Conservation (phyloP, 768 basidiomycete genomes). For the Rhodosporidiobolus sp. region DNA sequence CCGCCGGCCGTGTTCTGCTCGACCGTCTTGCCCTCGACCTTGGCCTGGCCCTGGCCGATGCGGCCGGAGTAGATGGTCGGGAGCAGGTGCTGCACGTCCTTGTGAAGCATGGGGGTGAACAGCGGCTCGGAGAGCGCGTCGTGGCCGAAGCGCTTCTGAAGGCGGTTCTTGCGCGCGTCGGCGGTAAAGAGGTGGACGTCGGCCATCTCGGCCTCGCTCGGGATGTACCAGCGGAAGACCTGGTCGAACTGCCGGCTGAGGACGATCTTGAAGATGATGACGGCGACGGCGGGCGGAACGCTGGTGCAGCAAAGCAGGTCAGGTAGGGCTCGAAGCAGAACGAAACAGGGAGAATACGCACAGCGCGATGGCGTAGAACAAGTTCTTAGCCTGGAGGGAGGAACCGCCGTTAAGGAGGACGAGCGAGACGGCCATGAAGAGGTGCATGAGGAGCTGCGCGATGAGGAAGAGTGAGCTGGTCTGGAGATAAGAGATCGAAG, state of each 20-base stretch:
- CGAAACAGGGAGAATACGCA: neutral
- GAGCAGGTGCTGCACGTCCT: conserved; percentile 49
- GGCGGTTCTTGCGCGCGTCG: conserved; percentile 67
- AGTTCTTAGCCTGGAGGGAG: neutral
- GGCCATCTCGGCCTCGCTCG: conserved; percentile 71
- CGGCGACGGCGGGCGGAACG: conserved; percentile 80
- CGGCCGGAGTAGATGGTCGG: conserved; percentile 41
- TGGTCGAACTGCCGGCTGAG: conserved; percentile 60
- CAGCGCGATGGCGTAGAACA: conserved; percentile 39
- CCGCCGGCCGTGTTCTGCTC: conserved; percentile 29
- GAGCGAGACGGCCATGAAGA: conserved; percentile 32
- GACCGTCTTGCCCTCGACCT: conserved; percentile 35
- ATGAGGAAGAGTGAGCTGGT: neutral
- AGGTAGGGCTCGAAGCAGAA: too few species aligned
- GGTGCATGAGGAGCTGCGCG: conserved; percentile 26
- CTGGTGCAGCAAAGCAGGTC: conserved; percentile 52
- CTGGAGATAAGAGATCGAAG: too few species aligned
- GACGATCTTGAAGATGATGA: conserved; percentile 80
- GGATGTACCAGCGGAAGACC: conserved; percentile 58
- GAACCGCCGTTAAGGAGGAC: conserved; percentile 2
- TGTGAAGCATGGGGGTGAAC: conserved; percentile 49
- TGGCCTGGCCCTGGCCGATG: conserved; percentile 25
- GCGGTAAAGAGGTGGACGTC: conserved; percentile 74
- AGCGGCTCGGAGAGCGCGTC: conserved; percentile 67
- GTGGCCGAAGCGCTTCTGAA: conserved; percentile 91